These are phyloP conservation scores for Ascochyta koolunga DNA, from an alignment of 2,329 filamentous ascomycete species.

Conservation along the genomic window DNA sequence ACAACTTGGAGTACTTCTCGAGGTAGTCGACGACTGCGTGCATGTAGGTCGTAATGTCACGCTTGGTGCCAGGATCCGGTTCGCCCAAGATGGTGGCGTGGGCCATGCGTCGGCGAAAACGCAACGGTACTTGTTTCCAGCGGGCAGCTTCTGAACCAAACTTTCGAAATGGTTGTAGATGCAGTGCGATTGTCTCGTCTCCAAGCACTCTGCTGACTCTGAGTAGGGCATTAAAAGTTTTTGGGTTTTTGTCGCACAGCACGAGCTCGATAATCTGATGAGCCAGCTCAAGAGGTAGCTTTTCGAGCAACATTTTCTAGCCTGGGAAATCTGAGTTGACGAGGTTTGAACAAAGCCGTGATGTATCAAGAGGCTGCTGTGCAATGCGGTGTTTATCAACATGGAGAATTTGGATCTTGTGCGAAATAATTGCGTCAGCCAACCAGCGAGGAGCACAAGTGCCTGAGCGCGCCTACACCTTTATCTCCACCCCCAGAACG, in stretches of 20 bases:
- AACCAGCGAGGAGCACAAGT: too few relatives aligned
- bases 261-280: background rate
- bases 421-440: too few relatives aligned
- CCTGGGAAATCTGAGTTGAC: too few relatives aligned
- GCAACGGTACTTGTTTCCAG: background rate
- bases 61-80: background rate
- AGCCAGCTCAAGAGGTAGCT: conserved; percentile 4
- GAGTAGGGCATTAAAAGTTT: background rate
- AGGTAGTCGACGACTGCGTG: background rate
- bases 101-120: background rate
- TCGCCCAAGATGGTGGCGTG: background rate
- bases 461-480: too few relatives aligned
- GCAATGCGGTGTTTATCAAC: too few relatives aligned
- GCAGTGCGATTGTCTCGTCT: background rate
- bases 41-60: conserved; percentile 1
- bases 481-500: too few relatives aligned
- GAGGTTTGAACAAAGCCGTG: too few relatives aligned
- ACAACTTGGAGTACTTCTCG: background rate
- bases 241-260: background rate
- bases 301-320: background rate
- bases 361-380: too few relatives aligned
- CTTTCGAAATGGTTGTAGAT: background rate
- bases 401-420: too few relatives aligned
- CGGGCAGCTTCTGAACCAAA: background rate
- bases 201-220: too few relatives aligned